A percentile compares a stretch with the other conserved stretches of the same genome.
phyloP scores from a whole-genome alignment of 2,329 filamentous ascomycete genomes.

The Microsporum canis region DNA sequence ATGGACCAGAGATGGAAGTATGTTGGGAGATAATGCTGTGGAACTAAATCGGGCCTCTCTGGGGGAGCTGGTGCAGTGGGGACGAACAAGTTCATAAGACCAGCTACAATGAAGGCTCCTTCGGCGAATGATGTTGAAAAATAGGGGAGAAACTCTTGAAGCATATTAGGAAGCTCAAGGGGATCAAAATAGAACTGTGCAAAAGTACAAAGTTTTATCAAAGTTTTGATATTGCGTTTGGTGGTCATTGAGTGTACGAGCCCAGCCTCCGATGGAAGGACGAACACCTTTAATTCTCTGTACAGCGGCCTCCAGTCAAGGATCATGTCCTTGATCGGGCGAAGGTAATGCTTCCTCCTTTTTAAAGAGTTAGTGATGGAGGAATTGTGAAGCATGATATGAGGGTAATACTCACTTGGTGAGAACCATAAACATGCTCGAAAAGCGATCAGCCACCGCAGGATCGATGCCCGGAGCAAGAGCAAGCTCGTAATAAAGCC shows the following conservation, averaged over 20 bases:
- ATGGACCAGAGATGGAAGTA: slow-evolving; percentile 96
- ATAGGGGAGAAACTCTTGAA: slow-evolving; percentile 69
- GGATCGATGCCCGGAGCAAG: slow-evolving; percentile 81
- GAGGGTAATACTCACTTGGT: slow-evolving; percentile 60
- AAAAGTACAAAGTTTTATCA: slow-evolving; percentile 83
- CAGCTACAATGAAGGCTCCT: slow-evolving; percentile 85
- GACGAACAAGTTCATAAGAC: slow-evolving; percentile 73
- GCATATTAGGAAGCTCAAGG: slow-evolving; percentile 65
- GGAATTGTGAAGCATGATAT: neutral
- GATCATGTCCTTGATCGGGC: slow-evolving; percentile 74
- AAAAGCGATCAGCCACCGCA: slow-evolving; percentile 73
- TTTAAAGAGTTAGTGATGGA: slow-evolving; percentile 19
- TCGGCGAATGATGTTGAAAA: slow-evolving; percentile 91
- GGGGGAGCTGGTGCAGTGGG: slow-evolving; percentile 64
- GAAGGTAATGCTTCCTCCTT: slow-evolving; percentile 90
- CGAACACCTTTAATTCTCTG: slow-evolving; percentile 82
- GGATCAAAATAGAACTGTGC: slow-evolving; percentile 90
- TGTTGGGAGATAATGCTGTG: slow-evolving; percentile 79
- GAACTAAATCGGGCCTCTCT: slow-evolving; percentile 63
- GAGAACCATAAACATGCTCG: slow-evolving; percentile 90
- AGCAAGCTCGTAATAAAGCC: slow-evolving; percentile 87
- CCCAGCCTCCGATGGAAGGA: slow-evolving; percentile 70
- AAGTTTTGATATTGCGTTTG: slow-evolving; percentile 57
- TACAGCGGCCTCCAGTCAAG: slow-evolving; percentile 91
- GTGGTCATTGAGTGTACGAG: slow-evolving; percentile 50